Base-by-base conservation (phyloP, 2,329 filamentous ascomycete genomes). In the Alternaria ethzedia region DNA sequence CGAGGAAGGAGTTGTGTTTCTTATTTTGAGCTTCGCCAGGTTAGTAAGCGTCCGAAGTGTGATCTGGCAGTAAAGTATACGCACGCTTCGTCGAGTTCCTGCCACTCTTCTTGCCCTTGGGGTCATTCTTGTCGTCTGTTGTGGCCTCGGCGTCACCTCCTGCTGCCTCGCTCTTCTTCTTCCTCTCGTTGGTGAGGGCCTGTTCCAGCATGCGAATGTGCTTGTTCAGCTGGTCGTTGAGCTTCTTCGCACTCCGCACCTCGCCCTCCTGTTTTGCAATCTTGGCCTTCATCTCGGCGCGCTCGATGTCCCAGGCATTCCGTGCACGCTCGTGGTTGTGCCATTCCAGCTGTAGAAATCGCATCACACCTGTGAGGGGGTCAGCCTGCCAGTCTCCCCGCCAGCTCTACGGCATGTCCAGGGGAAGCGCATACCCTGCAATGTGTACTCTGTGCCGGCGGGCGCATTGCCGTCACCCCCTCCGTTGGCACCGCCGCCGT, bases 311-410 rank as follows among this genome's bases (percentile, higher is more conserved):
- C 96, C 96, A 99, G 41, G 94, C 91, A 82, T 99, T 99, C 74
- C 96, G 90, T 78, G 97, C 96, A 82, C 96, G 92, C 83, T 99
- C 96, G 81, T 99, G 95, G 71, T 93, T 91, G 82, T 99, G 96
- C 96, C 96, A 99, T 87, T 99, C 95, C 51, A 96, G 96, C 83
- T 99, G 96, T 43, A 99, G 89, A 80, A 99, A 99, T 81, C 96
- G 94, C 96, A 99, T 99, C 41, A 99, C 96, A 78, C 96, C 93
- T 96, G 71, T 32, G 58, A 26, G 15, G 30, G 43, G 60, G 62
- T 77, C 63, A 78, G 71, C 63, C 56, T 51, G 54, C 36, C 25
- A 36, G 26, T 46, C 10, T 58, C 56, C 57, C 57, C 54, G 50
- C 46, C 32, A 57, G 47, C 61, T 49, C 45, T 17, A 46, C 11